Evolutionary conservation across 805 yeast species (phyloP), one percentile per base, ranked within the genome.

Genomic region (Hanseniaspora meyeri): DNA sequence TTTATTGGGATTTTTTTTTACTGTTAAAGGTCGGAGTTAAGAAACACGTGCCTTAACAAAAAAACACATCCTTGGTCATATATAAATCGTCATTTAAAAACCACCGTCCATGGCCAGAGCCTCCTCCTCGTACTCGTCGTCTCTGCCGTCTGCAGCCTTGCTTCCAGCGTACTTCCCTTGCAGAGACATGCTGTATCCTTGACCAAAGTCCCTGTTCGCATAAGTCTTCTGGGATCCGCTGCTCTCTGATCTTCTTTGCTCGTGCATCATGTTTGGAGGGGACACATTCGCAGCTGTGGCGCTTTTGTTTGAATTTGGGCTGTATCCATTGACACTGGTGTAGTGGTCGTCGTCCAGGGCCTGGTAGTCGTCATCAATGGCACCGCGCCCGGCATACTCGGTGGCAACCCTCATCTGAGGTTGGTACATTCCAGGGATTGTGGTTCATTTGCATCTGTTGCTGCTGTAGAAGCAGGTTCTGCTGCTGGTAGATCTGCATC

Each of bases 71-170:
- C n/a, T n/a, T n/a, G n/a, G n/a, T n/a, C n/a, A n/a, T n/a, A n/a
- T n/a, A n/a, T n/a, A n/a, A n/a, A n/a, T 19, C 4, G 12, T 4
- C 3, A 42, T 16, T 42, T 43, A 52, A 19, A 45, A 52, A 2
- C 56, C 56, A 36, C 47, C 56, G 43, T 52, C 56, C 56, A 52
- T 52, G 20, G 56, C 31, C 29, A 52, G n/a, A 10, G 29, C 56
- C 20, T 42, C 32, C 7, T 42, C 54, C 14, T 50, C 46, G 9
- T 29, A 49, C 1, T 45, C 43, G 9, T 45, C 49, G 5, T 24
- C 27, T 24, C 27, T 24, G 27, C 5, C 5, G 27, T 12, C 17
- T 43, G 32, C 10, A 9, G 29, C 27, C 36, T 37, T 27, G 17
- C 11, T 19, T 10, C 2, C 45, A 17, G 45, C 38, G 16, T 32